A percentile compares a stretch with the other conserved stretches of the same genome.
Evolutionary conservation across 2,329 filamentous ascomycete genomes (phyloP).

Genomic region (Didymella glomerata): DNA sequence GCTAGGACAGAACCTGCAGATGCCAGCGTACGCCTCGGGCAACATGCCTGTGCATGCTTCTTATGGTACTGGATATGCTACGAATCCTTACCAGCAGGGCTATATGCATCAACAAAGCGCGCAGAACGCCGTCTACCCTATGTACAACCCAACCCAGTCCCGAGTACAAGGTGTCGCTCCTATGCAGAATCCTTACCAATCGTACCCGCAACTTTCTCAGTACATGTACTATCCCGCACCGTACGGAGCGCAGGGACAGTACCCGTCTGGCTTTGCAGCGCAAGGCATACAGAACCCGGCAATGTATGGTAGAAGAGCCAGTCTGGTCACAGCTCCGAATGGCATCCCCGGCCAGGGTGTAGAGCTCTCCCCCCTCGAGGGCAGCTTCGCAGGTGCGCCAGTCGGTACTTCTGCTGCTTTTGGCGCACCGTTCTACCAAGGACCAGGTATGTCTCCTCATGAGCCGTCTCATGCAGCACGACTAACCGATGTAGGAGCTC

Average conservation of each 20-base stretch:
- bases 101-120: slow-evolving; percentile 38
- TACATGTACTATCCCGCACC: slow-evolving; percentile 49
- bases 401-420: slow-evolving; percentile 30
- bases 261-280: slow-evolving; percentile 34
- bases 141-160: slow-evolving; percentile 38
- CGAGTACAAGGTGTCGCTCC: slow-evolving; percentile 33
- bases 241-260: slow-evolving; percentile 44
- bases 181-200: slow-evolving; percentile 42
- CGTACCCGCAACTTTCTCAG: slow-evolving; percentile 43
- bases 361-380: slow-evolving; percentile 35
- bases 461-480: slow-evolving; percentile 3
- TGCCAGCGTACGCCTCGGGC: slow-evolving; percentile 35
- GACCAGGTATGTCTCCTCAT: slow-evolving; percentile 2
- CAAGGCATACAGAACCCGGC: slow-evolving; percentile 37
- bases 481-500: slow-evolving; percentile 27
- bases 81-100: slow-evolving; percentile 41
- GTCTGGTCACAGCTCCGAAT: slow-evolving; percentile 29
- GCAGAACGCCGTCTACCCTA: slow-evolving; percentile 36
- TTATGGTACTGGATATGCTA: slow-evolving; percentile 40
- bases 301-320: slow-evolving; percentile 44
- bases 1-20: slow-evolving; percentile 51
- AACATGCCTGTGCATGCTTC: slow-evolving; percentile 35
- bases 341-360: slow-evolving; percentile 33
- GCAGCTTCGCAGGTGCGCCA: slow-evolving; percentile 28
- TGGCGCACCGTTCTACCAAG: slow-evolving; percentile 21